These are phyloP conservation scores for Diversispora epigaea DNA, from an alignment of 192 early-diverging fungal genomes.

Conservation along the genomic window DNA sequence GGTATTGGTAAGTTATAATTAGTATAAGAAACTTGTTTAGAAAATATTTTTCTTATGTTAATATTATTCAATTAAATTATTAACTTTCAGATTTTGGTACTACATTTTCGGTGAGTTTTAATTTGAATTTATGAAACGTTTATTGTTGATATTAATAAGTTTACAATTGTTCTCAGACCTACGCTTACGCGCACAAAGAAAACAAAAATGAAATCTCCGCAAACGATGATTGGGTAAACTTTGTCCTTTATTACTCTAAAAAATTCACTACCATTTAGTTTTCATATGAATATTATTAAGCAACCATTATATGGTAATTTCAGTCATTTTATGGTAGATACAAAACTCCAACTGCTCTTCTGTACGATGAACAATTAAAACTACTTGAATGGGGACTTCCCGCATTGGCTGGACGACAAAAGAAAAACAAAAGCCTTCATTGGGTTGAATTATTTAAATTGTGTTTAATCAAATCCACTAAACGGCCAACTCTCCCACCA, in stretches of 20 bases:
- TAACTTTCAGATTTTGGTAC: constrained; percentile 15
- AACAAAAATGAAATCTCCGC: background rate
- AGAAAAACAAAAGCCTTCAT: background rate
- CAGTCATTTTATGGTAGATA: too few relatives aligned
- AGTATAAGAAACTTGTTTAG: too few relatives aligned
- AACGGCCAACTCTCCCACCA: background rate
- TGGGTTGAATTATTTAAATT: constrained; percentile 16
- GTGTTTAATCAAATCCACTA: too few relatives aligned
- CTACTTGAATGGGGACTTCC: background rate
- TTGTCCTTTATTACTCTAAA: too few relatives aligned
- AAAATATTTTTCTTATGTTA: too few relatives aligned
- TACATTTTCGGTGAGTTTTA: background rate
- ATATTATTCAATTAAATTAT: too few relatives aligned
- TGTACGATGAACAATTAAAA: constrained; percentile 9
- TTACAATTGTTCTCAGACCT: background rate
- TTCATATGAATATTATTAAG: too few relatives aligned
- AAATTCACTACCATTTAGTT: too few relatives aligned
- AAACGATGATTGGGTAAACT: background rate
- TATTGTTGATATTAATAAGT: background rate
- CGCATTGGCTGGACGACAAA: background rate
- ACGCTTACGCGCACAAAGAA: background rate
- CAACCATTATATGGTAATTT: too few relatives aligned
- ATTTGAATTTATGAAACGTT: background rate
- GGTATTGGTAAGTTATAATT: too few relatives aligned
- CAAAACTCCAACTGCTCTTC: background rate